Evolutionary conservation across 1,284 basidiomycete genomes (phyloP), one percentile per base, ranked within the genome.

Genomic region (Ganoderma leucocontextum): DNA sequence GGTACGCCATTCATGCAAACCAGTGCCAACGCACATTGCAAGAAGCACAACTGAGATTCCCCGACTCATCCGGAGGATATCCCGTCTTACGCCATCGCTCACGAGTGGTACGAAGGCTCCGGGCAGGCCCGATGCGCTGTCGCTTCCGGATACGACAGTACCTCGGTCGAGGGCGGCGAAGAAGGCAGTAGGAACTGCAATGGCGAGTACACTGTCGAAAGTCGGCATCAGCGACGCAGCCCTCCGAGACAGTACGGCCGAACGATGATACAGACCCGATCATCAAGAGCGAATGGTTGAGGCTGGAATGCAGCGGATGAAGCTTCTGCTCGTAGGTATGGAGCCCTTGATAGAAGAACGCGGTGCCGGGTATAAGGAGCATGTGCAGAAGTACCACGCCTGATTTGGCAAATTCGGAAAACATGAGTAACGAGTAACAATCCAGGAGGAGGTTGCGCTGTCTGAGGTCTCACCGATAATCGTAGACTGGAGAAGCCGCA

Each of bases 281-380:
- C 0, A 85, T 87, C 8, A 92, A 82, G 17, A 92, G 78, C 0
- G 88, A 85, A 67, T 90, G 89, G 71, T 91, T 92, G 4, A 91
- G 80, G 71, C 91, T 82, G 0, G 86, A 86, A 13, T 85, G 75
- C 72, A 84, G 83, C 4, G 83, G 82, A 70, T 86, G 82, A 2
- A 87, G 78, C 53, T 84, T 78, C 71, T 87, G 86, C 62, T 86
- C 81, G 75, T 79, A 78, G n/a, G 90, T 81, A n/a, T 83, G 82
- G 38, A 85, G 85, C 58, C 89, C 89, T 25, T 88, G 89, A 2
- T 84, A 84, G 22, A 91, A 80, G 76, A 91, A 91, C 0, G 88
- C 81, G 4, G 83, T 82, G 7, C 89, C 89, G 0, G 89, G 89
- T 52, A 91, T 82, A 17, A 91, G 81, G 1, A 91, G 81, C 9